These are phyloP conservation scores for Colletotrichum theobromicola DNA, from an alignment of 2,329 filamentous ascomycete genomes.

Conservation along the genomic window DNA sequence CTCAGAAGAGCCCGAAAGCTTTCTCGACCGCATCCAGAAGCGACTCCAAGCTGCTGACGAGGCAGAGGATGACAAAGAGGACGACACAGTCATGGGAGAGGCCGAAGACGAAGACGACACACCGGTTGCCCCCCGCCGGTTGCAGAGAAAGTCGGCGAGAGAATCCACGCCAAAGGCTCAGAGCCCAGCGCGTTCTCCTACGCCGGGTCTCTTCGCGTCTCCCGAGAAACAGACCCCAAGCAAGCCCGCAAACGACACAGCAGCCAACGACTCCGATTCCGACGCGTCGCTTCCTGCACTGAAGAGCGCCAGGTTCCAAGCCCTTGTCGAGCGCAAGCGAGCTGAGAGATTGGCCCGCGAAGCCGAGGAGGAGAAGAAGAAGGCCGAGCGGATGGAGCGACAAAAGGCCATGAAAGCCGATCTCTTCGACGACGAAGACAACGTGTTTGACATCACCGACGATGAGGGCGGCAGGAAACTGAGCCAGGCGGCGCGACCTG, in stretches of 20 bases:
- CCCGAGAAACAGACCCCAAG: constrained; percentile 42
- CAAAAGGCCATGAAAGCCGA: constrained; percentile 43
- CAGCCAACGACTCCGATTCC: constrained; percentile 40
- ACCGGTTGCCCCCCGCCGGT: constrained; percentile 45
- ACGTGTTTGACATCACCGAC: constrained; percentile 63
- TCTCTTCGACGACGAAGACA: constrained; percentile 47
- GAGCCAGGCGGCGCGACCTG: constrained; percentile 72
- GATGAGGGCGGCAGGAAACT: constrained; percentile 69
- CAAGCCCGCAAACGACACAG: constrained; percentile 23
- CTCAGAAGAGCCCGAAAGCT: constrained; percentile 32
- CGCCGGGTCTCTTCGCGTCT: constrained; percentile 62
- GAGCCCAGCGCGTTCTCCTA: constrained; percentile 29
- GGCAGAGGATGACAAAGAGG: constrained; percentile 31
- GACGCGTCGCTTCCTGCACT: constrained; percentile 53
- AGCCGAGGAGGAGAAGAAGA: constrained; percentile 57
- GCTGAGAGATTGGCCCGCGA: constrained; percentile 74
- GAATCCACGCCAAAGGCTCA: constrained; percentile 38
- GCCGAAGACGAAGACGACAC: constrained; percentile 44
- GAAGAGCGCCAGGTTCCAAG: constrained; percentile 68
- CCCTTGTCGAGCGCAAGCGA: constrained; percentile 75
- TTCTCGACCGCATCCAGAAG: constrained; percentile 48
- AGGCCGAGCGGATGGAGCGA: constrained; percentile 45
- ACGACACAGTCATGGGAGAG: constrained; percentile 33
- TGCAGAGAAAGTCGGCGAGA: constrained; percentile 38
- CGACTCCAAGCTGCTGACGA: constrained; percentile 39